A percentile compares a stretch with the other conserved stretches of the same genome.
Evolutionary conservation across 2,329 filamentous ascomycete genomes (phyloP).

Genomic region (Fusarium metavorans): DNA sequence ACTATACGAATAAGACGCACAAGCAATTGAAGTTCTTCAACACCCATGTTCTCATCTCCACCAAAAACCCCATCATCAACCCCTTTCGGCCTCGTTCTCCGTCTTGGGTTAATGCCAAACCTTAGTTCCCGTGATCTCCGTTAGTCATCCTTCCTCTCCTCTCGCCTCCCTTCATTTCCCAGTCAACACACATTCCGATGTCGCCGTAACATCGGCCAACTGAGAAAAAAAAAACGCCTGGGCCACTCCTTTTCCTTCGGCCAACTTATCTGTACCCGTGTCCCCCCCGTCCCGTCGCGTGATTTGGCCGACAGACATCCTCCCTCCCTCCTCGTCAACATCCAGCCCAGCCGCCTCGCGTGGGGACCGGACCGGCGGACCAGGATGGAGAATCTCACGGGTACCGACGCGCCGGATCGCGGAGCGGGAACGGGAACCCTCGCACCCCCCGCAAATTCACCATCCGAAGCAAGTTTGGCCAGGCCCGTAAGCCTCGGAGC

Average conservation of each 20-base stretch:
- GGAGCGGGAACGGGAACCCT: constrained; percentile 24
- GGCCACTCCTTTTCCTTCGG: constrained; percentile 17
- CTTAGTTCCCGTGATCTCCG: neutral
- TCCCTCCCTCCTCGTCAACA: neutral
- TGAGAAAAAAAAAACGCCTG: neutral
- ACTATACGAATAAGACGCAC: neutral
- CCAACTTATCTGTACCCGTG: constrained; percentile 33
- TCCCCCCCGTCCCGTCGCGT: constrained; percentile 4
- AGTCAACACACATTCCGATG: neutral
- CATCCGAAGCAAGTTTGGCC: constrained; percentile 57
- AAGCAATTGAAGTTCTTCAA: neutral
- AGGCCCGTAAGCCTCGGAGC: constrained; percentile 55
- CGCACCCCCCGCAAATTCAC: constrained; percentile 51
- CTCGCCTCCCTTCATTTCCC: neutral
- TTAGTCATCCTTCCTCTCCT: neutral
- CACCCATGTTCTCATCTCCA: neutral
- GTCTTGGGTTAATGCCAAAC: neutral
- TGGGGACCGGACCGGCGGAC: constrained; percentile 5
- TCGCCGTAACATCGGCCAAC: constrained; percentile 1
- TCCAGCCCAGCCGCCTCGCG: neutral
- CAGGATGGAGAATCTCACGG: constrained; percentile 25
- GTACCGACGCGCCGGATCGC: constrained; percentile 12
- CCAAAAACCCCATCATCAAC: neutral
- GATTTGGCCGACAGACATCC: constrained; percentile 35
- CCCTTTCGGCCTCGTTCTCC: neutral